Conservation (phyloP, 208 protist species). For the Angomonas deanei region DNA sequence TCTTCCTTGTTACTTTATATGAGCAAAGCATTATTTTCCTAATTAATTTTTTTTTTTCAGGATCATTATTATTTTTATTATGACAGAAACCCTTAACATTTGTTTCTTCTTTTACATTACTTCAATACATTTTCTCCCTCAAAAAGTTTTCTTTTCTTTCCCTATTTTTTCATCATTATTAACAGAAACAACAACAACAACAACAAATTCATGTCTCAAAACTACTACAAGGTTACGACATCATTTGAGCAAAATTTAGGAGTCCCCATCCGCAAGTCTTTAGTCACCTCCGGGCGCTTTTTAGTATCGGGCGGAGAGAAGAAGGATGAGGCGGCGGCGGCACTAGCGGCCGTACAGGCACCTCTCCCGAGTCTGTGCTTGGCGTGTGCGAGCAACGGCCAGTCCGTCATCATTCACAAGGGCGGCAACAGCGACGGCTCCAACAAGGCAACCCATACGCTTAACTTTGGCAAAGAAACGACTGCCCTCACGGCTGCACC, state of each 20-base stretch:
- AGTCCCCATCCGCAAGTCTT: conserved; percentile 37
- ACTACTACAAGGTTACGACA: conserved; percentile 43
- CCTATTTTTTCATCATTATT: neutral
- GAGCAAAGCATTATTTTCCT: neutral
- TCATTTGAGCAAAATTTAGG: conserved; percentile 62
- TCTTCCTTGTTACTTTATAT: conserved; percentile 5
- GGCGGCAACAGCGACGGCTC: conserved; percentile 40
- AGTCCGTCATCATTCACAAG: conserved; percentile 84
- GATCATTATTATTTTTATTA: too few relatives aligned
- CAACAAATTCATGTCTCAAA: conserved; percentile 9
- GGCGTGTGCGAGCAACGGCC: conserved; percentile 60
- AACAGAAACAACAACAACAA: neutral
- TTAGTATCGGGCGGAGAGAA: conserved; percentile 11
- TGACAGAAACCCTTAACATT: too few relatives aligned
- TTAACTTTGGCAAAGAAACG: conserved; percentile 87
- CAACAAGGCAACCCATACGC: conserved; percentile 39
- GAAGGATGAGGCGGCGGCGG: neutral
- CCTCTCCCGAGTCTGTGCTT: conserved; percentile 41
- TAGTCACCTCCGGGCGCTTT: conserved; percentile 66
- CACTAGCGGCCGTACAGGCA: conserved; percentile 12
- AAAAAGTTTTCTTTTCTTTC: conserved; percentile 1
- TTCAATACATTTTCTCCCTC: neutral
- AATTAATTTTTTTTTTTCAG: too few relatives aligned
- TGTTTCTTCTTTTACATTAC: neutral
- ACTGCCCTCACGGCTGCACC: conserved; percentile 69